Conservation (phyloP, 2,329 filamentous ascomycete species). For the Sclerotinia sclerotiorum region DNA sequence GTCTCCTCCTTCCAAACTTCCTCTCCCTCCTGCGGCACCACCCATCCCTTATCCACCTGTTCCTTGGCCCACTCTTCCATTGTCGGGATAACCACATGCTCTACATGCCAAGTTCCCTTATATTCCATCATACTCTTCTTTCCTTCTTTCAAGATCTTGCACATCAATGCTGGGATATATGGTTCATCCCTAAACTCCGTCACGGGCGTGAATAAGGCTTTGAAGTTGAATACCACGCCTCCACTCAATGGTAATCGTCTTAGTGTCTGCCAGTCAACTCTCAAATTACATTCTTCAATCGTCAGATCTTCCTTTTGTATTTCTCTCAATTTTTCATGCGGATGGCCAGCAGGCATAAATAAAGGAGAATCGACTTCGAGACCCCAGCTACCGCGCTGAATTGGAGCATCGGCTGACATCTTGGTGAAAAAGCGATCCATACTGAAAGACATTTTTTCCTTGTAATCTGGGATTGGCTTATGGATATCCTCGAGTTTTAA, state of each 20-base stretch:
- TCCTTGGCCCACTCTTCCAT: constrained; percentile 63
- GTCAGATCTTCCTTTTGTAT: constrained; percentile 57
- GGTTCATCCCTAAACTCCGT: constrained; percentile 69
- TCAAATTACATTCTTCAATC: constrained; percentile 61
- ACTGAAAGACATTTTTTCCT: constrained; percentile 82
- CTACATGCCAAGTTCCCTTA: constrained; percentile 78
- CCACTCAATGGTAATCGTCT: constrained; percentile 74
- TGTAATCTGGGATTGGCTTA: constrained; percentile 73
- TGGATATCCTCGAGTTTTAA: constrained; percentile 71
- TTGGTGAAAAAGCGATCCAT: constrained; percentile 85
- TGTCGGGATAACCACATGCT: constrained; percentile 67
- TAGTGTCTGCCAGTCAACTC: constrained; percentile 88
- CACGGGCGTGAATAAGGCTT: constrained; percentile 77
- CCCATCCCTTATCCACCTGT: constrained; percentile 62
- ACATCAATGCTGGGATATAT: constrained; percentile 66
- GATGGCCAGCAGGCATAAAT: constrained; percentile 69
- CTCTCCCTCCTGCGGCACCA: constrained; percentile 44
- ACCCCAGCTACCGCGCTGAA: constrained; percentile 83
- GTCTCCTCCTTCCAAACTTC: constrained; percentile 58
- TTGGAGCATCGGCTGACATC: constrained; percentile 70
- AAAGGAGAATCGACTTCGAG: constrained; percentile 74
- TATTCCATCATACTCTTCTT: constrained; percentile 73
- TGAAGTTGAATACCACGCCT: constrained; percentile 83
- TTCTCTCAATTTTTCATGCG: constrained; percentile 60
- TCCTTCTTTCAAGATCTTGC: constrained; percentile 68